Evolutionary conservation across 176 grass and related monocot genomes (phyloP), one percentile per base, ranked within the genome.

Genomic region (Oryza glumipatula): DNA sequence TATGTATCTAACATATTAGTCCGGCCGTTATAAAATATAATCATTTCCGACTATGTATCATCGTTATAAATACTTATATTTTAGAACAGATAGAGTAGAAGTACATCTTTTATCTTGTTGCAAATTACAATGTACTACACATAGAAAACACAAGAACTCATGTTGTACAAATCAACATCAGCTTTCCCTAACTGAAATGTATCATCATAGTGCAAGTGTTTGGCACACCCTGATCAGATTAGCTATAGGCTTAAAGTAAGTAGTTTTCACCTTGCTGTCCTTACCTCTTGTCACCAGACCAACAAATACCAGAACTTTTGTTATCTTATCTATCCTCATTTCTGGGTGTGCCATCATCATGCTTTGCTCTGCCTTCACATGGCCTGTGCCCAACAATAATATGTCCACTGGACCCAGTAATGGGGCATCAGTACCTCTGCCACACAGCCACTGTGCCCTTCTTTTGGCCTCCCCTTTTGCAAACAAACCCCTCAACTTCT

Each of bases 321-420:
- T 58, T 58, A 58, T 58, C 54, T 52, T 52, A 49, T 24, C 51
- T 36, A 63, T 16, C 28, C 58, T 12, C 16, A 52, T 52, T 86
- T 69, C 54, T 69, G 15, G n/a, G 21, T 74, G 19, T 56, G 56
- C 68, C 81, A 61, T 70, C 80, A 88, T 84, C 69, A 68, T 48
- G 72, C 67, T 65, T 35, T 54, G 72, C 54, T 73, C 72, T 89
- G 83, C 67, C 65, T n/a, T 32, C 79, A 74, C 84, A 86, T 90
- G 83, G 84, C n/a, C 2, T 73, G 67, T 82, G 74, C 58, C 46
- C 88, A 86, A 68, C 83, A 82, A 68, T 86, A 60, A 86, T 78
- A 82, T 82, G 58, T 32, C 46, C 79, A 72, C 44, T 82, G 88
- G 66, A 63, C 73, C 82, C 70, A 30, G 87, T 54, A 69, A 84